phyloP scores from a whole-genome alignment of 768 basidiomycete genomes.

The Trametes cinnabarina region DNA sequence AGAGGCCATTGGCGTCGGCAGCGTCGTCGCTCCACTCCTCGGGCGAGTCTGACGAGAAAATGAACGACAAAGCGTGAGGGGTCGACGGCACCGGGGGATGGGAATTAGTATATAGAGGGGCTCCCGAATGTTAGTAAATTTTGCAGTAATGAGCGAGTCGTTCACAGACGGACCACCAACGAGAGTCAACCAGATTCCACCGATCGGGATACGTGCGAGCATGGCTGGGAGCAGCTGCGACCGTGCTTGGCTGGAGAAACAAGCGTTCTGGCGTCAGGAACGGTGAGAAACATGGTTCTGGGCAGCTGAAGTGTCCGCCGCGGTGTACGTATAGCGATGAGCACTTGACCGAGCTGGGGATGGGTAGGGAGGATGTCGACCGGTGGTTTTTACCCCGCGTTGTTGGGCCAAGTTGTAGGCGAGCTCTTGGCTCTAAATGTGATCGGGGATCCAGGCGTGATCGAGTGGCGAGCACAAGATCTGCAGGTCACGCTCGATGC shows the following conservation, averaged over 20 bases:
- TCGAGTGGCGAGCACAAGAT: neutral
- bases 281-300: neutral
- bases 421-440: constrained; percentile 1
- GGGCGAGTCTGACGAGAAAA: constrained; percentile 7
- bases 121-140: neutral
- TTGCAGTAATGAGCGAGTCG: neutral
- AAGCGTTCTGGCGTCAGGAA: neutral
- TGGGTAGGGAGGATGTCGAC: neutral
- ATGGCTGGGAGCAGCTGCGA: neutral
- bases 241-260: neutral
- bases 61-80: constrained; percentile 1
- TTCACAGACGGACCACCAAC: neutral
- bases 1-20: neutral
- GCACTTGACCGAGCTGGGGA: neutral
- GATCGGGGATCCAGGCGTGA: neutral
- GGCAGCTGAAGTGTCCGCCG: no score
- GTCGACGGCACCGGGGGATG: neutral
- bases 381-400: constrained; percentile 9
- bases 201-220: neutral
- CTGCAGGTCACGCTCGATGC: neutral
- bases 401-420: neutral
- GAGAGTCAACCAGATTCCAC: neutral
- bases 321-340: neutral
- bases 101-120: neutral
- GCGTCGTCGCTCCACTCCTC: constrained; percentile 8